Evolutionary conservation across 1,139 yeast species (phyloP).

Genomic region (Ogataea hybrid): DNA sequence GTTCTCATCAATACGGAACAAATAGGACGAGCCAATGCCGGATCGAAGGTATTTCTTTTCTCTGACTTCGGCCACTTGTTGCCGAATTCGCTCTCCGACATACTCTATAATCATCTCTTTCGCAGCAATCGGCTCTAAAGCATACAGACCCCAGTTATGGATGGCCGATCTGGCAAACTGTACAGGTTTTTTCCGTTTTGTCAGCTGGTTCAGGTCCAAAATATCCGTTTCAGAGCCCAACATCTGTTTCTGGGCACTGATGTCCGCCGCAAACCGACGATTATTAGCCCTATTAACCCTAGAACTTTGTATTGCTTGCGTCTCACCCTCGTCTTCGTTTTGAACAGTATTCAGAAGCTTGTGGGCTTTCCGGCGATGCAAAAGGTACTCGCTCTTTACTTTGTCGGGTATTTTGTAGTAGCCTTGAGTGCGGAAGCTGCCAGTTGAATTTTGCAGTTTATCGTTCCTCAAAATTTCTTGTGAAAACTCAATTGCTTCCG

Average conservation of each 20-base stretch:
- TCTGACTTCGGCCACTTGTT: slow-evolving; percentile 91
- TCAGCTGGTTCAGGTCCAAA: slow-evolving; percentile 71
- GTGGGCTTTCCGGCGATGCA: slow-evolving; percentile 64
- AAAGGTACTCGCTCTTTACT: slow-evolving; percentile 71
- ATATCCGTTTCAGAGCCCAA: slow-evolving; percentile 83
- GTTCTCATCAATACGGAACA: slow-evolving; percentile 89
- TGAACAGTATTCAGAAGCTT: slow-evolving; percentile 58
- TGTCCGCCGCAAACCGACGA: slow-evolving; percentile 88
- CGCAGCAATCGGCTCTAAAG: slow-evolving; percentile 89
- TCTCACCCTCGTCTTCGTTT: slow-evolving; percentile 54
- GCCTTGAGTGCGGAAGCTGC: slow-evolving; percentile 74
- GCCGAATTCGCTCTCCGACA: slow-evolving; percentile 95
- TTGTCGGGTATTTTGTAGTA: slow-evolving; percentile 71
- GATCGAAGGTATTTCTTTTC: slow-evolving; percentile 83
- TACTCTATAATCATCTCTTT: slow-evolving; percentile 98
- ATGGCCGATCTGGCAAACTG: slow-evolving; percentile 95
- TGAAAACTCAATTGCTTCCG: slow-evolving; percentile 24
- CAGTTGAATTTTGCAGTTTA: slow-evolving; percentile 40
- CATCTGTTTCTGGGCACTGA: slow-evolving; percentile 74
- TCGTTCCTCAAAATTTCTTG: slow-evolving; percentile 24
- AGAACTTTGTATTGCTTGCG: slow-evolving; percentile 53
- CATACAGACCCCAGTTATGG: slow-evolving; percentile 97
- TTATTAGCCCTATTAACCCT: slow-evolving; percentile 87
- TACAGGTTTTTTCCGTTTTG: slow-evolving; percentile 89
- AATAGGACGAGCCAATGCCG: slow-evolving; percentile 93